A percentile compares a stretch with the other conserved stretches of the same genome.
phyloP scores from a whole-genome alignment of 2,329 filamentous ascomycete genomes.

The Dothiorella sarmentorum region DNA sequence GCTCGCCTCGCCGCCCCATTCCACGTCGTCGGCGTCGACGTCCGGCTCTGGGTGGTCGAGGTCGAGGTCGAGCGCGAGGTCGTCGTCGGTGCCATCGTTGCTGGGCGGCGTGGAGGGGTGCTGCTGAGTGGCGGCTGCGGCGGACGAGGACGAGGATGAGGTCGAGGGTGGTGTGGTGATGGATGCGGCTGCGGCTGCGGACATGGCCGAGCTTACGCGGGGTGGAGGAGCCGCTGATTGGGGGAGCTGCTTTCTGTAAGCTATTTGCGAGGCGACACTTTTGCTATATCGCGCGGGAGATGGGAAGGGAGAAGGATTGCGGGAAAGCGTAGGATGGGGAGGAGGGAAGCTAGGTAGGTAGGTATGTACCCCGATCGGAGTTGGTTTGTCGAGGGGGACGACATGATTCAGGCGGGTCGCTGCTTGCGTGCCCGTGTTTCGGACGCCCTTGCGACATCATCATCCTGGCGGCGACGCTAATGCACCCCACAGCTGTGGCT shows the following conservation, averaged over 20 bases:
- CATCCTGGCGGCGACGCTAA: not conserved
- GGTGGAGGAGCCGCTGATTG: no score
- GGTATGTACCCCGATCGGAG: not conserved
- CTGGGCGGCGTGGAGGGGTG: not conserved
- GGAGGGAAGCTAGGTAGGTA: not conserved
- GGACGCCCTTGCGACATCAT: not conserved
- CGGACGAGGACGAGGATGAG: not conserved
- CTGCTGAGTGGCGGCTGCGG: not conserved
- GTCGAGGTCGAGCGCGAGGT: not conserved
- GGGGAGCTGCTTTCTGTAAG: no score
- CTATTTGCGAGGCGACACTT: no score
- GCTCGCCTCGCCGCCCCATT: not conserved
- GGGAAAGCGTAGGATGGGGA: not conserved
- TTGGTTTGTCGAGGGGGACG: not conserved
- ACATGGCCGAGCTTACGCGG: not conserved
- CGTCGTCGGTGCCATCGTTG: not conserved
- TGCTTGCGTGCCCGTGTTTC: no score
- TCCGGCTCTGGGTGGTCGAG: not conserved
- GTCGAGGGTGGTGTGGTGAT: not conserved
- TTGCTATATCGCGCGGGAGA: not conserved
- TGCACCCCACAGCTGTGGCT: not conserved
- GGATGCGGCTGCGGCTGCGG: not conserved
- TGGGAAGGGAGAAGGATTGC: not conserved
- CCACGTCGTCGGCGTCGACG: not conserved
- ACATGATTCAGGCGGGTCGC: slow-evolving; percentile 9